phyloP scores from a whole-genome alignment of 805 yeast genomes.

The Nadsonia fulvescens region DNA sequence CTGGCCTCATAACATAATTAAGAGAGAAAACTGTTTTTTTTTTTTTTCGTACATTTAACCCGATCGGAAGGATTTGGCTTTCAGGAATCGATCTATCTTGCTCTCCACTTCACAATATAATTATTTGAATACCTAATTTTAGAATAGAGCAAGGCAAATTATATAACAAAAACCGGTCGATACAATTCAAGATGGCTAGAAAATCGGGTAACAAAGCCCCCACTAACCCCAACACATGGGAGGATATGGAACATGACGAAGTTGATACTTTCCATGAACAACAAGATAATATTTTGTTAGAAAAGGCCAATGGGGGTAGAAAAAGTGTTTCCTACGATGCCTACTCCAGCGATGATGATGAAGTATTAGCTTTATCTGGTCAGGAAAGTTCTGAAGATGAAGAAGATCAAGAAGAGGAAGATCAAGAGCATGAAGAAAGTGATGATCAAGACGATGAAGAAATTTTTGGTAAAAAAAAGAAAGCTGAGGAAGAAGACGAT shows the following conservation, averaged over 20 bases:
- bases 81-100: too few species aligned
- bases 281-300: conserved; percentile 16
- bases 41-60: too few species aligned
- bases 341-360: conserved; percentile 34
- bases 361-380: conserved; percentile 27
- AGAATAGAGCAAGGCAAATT: too few species aligned
- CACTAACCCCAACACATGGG: conserved; percentile 7
- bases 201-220: conserved; percentile 4
- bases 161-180: too few species aligned
- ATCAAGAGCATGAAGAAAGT: conserved; percentile 30
- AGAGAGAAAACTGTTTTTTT: too few species aligned
- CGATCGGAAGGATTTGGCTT: too few species aligned
- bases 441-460: conserved; percentile 20
- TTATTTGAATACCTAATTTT: too few species aligned
- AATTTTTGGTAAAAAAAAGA: conserved; percentile 16
- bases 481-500: conserved; percentile 21
- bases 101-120: too few species aligned
- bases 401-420: conserved; percentile 33
- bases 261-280: conserved; percentile 18
- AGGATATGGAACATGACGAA: conserved; percentile 15
- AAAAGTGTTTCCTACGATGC: conserved; percentile 10
- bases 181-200: conserved; percentile 6
- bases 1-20: too few species aligned
- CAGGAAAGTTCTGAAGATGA: conserved; percentile 25
- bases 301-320: conserved; percentile 8